Conservation (phyloP, 2,329 filamentous ascomycete genomes). For the Epichloe sibirici region DNA sequence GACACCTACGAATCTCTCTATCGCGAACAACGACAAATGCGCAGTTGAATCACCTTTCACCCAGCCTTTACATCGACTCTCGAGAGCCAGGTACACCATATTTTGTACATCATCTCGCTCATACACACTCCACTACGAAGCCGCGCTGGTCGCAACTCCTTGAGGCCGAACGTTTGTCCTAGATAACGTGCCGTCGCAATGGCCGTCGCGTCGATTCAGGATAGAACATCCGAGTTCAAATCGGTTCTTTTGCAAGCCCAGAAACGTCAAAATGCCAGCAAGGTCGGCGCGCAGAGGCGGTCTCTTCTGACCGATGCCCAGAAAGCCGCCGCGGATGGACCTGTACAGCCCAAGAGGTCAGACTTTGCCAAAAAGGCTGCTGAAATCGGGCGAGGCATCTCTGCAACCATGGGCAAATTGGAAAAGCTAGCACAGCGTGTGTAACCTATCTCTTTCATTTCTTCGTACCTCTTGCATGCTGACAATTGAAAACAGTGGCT, state of each 20-base stretch:
- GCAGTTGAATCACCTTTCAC: too few species aligned
- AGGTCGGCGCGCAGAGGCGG: conserved; percentile 67
- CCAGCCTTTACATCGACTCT: not conserved
- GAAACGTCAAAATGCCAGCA: conserved; percentile 62
- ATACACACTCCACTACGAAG: conserved; percentile 6
- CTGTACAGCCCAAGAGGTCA: conserved; percentile 50
- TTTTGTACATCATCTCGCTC: too few species aligned
- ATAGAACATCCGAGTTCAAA: conserved; percentile 90
- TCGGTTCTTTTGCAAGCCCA: conserved; percentile 81
- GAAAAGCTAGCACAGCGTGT: conserved; percentile 78
- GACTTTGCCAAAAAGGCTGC: conserved; percentile 90
- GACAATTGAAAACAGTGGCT: conserved; percentile 48
- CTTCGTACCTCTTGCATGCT: not conserved
- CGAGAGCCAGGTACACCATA: not conserved
- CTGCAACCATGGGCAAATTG: conserved; percentile 84
- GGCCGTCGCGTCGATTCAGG: conserved; percentile 73
- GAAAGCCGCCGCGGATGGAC: conserved; percentile 48
- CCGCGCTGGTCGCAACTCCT: conserved; percentile 24
- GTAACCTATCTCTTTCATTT: conserved; percentile 16
- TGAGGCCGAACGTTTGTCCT: not conserved
- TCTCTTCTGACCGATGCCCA: conserved; percentile 66
- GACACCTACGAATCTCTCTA: not conserved
- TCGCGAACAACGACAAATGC: not conserved
- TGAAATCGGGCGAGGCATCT: conserved; percentile 84
- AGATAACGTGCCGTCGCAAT: conserved; percentile 25